phyloP scores from a whole-genome alignment of 345 rosid genomes.

The Garcia nutans region DNA sequence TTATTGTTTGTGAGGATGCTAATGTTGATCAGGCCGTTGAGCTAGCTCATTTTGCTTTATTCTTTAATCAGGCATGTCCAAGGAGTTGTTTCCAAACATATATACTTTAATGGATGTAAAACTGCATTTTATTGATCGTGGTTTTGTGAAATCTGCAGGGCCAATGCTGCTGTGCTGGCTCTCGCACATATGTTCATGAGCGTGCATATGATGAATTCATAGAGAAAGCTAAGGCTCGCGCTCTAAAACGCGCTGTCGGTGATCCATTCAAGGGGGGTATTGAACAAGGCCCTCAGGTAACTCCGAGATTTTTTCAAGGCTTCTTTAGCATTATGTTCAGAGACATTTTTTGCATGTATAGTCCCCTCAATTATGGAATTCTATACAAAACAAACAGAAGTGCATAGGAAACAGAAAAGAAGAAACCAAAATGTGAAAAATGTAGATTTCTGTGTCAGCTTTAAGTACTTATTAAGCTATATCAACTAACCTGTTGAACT shows the following conservation, averaged over 20 bases:
- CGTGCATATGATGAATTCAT: constrained; percentile 73
- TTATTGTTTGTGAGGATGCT: constrained; percentile 92
- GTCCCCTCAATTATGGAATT: too few species aligned
- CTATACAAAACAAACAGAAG: too few species aligned
- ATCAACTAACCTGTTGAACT: not conserved
- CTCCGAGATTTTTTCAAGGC: not conserved
- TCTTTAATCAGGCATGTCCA: constrained; percentile 80
- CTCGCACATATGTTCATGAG: constrained; percentile 94
- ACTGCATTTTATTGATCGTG: not conserved
- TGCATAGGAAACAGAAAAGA: too few species aligned
- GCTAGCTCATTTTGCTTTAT: constrained; percentile 74
- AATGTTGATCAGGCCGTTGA: constrained; percentile 88
- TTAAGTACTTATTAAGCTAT: too few species aligned
- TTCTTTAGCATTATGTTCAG: not conserved
- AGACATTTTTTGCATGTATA: not conserved
- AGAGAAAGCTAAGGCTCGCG: constrained; percentile 82
- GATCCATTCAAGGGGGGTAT: constrained; percentile 82
- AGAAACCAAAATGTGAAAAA: not conserved
- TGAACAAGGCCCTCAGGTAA: constrained; percentile 98
- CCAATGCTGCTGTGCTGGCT: constrained; percentile 94
- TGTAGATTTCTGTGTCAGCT: not conserved
- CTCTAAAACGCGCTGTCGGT: constrained; percentile 64
- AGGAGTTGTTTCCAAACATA: not conserved
- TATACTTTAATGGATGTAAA: not conserved
- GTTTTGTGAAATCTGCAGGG: constrained; percentile 52